Conservation (phyloP, 805 yeast genomes). For the Starmera caribaea region DNA sequence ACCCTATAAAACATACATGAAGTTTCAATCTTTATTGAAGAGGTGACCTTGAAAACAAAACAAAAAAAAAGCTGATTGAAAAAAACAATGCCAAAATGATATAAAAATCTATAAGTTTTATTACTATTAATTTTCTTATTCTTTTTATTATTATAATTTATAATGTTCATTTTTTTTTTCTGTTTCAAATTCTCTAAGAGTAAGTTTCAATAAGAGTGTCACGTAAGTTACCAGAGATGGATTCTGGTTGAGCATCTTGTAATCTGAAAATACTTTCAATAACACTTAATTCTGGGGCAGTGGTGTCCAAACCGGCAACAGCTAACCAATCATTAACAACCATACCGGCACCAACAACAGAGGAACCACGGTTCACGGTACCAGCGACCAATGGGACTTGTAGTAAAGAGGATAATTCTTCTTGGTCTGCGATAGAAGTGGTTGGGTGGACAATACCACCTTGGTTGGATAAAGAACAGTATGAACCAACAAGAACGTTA, state of each 20-base stretch:
- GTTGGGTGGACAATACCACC: slow-evolving; percentile 99
- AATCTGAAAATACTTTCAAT: slow-evolving; percentile 92
- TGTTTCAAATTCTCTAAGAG: slow-evolving; percentile 32
- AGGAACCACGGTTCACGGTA: slow-evolving; percentile 94
- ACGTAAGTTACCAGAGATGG: slow-evolving; percentile 76
- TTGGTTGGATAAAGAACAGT: slow-evolving; percentile 89
- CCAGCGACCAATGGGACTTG: slow-evolving; percentile 99
- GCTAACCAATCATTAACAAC: slow-evolving; percentile 98
- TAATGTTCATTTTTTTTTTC: neutral
- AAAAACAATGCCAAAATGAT: slow-evolving; percentile 6
- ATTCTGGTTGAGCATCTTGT: slow-evolving; percentile 84
- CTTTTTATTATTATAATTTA: neutral
- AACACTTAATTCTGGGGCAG: slow-evolving; percentile 97
- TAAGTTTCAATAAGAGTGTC: slow-evolving; percentile 90
- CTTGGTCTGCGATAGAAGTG: slow-evolving; percentile 95
- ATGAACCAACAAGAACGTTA: slow-evolving; percentile 93
- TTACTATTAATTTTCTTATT: too few species aligned
- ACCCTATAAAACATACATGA: too few species aligned
- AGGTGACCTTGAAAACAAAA: too few species aligned
- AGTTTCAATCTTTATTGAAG: too few species aligned
- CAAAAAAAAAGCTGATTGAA: slow-evolving; percentile 1
- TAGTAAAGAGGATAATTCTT: slow-evolving; percentile 87
- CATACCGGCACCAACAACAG: slow-evolving; percentile 98
- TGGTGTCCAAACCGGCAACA: slow-evolving; percentile 93
- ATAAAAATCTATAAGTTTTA: neutral